Evolutionary conservation across 805 yeast species (phyloP).

Genomic region (Pachysolen tannophilus): DNA sequence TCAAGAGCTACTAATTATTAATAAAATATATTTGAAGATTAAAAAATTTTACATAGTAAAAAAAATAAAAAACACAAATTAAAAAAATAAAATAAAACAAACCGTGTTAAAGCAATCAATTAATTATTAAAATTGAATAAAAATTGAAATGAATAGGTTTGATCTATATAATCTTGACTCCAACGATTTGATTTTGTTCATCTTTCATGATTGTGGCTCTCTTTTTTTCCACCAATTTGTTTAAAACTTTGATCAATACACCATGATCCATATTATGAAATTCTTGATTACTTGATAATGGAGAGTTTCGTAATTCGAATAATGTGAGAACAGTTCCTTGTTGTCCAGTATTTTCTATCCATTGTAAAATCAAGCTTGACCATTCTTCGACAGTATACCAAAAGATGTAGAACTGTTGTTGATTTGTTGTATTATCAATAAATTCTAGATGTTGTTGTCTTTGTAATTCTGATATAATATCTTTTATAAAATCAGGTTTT

Average conservation of each 20-base stretch:
- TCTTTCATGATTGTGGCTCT: slow-evolving; percentile 69
- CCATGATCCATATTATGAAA: slow-evolving; percentile 55
- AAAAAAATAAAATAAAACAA: too few species aligned
- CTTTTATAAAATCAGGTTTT: slow-evolving; percentile 44
- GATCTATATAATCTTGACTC: slow-evolving; percentile 57
- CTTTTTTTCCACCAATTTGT: slow-evolving; percentile 53
- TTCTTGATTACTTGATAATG: slow-evolving; percentile 44
- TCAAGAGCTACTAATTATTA: too few species aligned
- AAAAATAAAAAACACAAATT: too few species aligned
- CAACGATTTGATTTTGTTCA: slow-evolving; percentile 50
- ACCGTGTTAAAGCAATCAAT: too few species aligned
- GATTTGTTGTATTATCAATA: slow-evolving; percentile 7
- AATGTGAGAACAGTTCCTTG: slow-evolving; percentile 68
- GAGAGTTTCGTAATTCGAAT: slow-evolving; percentile 70
- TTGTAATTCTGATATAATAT: slow-evolving; percentile 49
- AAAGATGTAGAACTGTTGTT: slow-evolving; percentile 35
- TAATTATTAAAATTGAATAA: too few species aligned
- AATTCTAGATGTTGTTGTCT: slow-evolving; percentile 37
- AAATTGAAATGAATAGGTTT: too few species aligned
- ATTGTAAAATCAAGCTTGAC: slow-evolving; percentile 53
- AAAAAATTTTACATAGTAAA: too few species aligned
- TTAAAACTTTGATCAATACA: slow-evolving; percentile 47
- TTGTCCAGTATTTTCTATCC: slow-evolving; percentile 78
- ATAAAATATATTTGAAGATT: too few species aligned
- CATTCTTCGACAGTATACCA: slow-evolving; percentile 69